Conservation (phyloP, 352 stramenopile species). For the Globisporangium echinulatum region DNA sequence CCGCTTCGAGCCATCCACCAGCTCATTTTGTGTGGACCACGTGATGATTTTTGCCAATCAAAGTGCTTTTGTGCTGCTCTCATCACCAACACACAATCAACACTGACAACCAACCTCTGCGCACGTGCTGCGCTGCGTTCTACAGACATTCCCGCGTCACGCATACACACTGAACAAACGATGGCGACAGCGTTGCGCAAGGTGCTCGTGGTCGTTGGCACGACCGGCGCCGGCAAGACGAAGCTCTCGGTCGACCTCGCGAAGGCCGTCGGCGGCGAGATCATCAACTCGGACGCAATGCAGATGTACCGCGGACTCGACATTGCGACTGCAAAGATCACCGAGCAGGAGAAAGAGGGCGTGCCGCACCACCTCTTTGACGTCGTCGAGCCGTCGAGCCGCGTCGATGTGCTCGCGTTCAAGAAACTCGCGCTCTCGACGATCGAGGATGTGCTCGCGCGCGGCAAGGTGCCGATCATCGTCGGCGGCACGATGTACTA, state of each 20-base stretch:
- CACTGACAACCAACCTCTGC: neutral
- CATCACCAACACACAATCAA: slow-evolving; percentile 8
- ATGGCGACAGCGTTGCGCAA: slow-evolving; percentile 46
- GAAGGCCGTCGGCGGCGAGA: slow-evolving; percentile 83
- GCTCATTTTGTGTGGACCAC: no score
- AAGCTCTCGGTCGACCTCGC: slow-evolving; percentile 91
- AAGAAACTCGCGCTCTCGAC: slow-evolving; percentile 57
- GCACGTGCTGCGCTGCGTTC: no score
- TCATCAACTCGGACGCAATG: slow-evolving; percentile 91
- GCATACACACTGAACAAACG: neutral
- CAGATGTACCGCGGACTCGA: slow-evolving; percentile 89
- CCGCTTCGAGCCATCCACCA: slow-evolving; percentile 9
- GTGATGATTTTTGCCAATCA: no score
- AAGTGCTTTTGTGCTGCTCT: slow-evolving; percentile 20
- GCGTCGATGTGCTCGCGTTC: slow-evolving; percentile 82
- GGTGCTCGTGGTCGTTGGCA: slow-evolving; percentile 86
- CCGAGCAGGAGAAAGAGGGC: slow-evolving; percentile 77
- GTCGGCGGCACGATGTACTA: slow-evolving; percentile 92
- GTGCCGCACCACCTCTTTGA: slow-evolving; percentile 88
- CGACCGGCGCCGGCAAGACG: slow-evolving; percentile 89
- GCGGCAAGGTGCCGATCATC: slow-evolving; percentile 88
- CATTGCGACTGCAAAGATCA: slow-evolving; percentile 87
- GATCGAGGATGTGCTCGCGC: slow-evolving; percentile 80
- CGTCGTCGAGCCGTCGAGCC: slow-evolving; percentile 67
- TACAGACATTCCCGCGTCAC: no score